These are phyloP conservation scores for Aureobasidium sp. DNA, from an alignment of 2,329 filamentous ascomycete genomes.

Conservation along the genomic window DNA sequence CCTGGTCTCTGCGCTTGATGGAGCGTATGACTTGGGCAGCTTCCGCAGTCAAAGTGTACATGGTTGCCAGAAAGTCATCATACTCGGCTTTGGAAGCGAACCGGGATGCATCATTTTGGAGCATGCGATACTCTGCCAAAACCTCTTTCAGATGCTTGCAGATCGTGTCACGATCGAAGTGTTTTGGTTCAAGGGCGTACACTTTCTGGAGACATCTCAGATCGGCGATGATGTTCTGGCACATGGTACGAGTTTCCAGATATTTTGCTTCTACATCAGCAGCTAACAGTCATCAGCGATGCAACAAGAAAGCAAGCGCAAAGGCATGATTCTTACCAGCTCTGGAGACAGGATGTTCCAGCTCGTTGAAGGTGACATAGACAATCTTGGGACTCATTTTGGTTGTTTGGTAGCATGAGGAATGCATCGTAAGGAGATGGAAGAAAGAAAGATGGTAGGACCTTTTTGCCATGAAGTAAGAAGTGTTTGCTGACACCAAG, in stretches of 20 bases:
- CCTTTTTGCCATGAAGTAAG: neutral
- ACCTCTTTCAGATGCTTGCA: neutral
- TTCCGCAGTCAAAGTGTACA: neutral
- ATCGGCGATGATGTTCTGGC: neutral
- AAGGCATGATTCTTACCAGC: neutral
- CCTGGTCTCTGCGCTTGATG: neutral
- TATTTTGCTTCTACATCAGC: neutral
- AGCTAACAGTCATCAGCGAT: neutral
- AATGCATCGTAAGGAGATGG: neutral
- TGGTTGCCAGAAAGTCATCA: neutral
- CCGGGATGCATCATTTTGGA: neutral
- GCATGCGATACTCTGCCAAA: neutral
- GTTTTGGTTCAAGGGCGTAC: neutral
- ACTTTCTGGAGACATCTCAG: neutral
- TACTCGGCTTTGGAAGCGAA: neutral
- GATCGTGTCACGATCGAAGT: constrained; percentile 1
- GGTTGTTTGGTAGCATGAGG: neutral
- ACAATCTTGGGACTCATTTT: neutral
- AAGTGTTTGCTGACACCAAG: neutral
- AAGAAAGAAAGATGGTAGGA: neutral
- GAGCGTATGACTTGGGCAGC: neutral
- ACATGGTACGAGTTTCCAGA: neutral
- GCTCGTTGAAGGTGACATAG: neutral
- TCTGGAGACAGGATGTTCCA: neutral
- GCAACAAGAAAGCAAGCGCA: neutral